These are phyloP conservation scores for Pontederia paniculata DNA, from an alignment of 176 grass and related monocot genomes.

Conservation along the genomic window DNA sequence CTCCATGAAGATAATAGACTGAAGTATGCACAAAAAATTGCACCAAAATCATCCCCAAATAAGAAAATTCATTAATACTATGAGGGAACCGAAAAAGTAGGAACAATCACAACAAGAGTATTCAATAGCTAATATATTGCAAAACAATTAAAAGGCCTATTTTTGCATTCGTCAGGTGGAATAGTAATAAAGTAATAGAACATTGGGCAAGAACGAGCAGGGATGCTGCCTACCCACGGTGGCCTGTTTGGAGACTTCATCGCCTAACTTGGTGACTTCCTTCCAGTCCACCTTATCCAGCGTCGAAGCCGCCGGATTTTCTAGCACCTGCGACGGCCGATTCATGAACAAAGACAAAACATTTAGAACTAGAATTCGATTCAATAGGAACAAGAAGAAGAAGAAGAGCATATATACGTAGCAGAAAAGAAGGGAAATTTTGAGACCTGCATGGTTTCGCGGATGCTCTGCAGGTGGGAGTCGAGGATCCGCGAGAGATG, in stretches of 20 bases:
- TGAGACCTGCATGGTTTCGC: conserved; percentile 5
- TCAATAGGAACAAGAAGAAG: neutral
- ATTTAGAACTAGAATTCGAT: neutral
- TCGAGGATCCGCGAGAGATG: conserved; percentile 12
- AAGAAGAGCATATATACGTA: neutral
- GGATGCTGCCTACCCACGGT: conserved; percentile 37
- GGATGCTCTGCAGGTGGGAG: conserved; percentile 6
- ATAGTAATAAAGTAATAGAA: neutral
- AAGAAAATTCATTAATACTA: too few relatives aligned
- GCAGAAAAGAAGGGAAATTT: too few relatives aligned
- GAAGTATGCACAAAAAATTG: too few relatives aligned
- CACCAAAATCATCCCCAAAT: too few relatives aligned
- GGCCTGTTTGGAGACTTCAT: conserved; percentile 75
- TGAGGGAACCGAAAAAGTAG: too few relatives aligned
- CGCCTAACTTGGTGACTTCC: conserved; percentile 50
- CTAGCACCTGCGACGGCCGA: conserved; percentile 45
- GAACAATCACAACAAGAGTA: too few relatives aligned
- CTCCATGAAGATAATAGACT: too few relatives aligned
- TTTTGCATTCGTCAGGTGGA: neutral
- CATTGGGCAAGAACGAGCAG: neutral
- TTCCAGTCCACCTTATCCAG: conserved; percentile 68
- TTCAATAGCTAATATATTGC: too few relatives aligned
- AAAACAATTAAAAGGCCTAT: too few relatives aligned
- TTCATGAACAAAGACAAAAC: neutral
- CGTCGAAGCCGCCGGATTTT: conserved; percentile 21